Percentiles rank a stretch among this genome's conserved stretches.
These are phyloP conservation scores for Maudiozyma turicensis DNA, from an alignment of 805 yeast genomes.

Conservation along the genomic window DNA sequence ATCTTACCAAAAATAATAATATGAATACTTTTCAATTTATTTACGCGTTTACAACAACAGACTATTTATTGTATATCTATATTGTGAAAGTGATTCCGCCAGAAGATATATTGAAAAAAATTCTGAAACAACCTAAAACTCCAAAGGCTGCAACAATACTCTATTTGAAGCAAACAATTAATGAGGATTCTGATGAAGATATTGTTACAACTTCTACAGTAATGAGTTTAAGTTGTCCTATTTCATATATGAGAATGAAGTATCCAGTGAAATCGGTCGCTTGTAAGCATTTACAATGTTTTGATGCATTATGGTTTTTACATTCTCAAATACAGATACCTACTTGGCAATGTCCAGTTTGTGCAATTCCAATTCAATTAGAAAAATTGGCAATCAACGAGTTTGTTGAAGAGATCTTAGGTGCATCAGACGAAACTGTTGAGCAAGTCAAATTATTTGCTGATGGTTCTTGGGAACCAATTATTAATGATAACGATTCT, in stretches of 20 bases:
- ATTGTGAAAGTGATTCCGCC: constrained; percentile 43
- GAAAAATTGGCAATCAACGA: constrained; percentile 65
- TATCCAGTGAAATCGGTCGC: constrained; percentile 60
- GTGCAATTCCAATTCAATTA: constrained; percentile 43
- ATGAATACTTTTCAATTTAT: constrained; percentile 40
- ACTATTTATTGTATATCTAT: constrained; percentile 45
- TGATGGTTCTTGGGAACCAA: constrained; percentile 65
- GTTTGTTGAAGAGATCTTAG: constrained; percentile 56
- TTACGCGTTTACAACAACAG: constrained; percentile 48
- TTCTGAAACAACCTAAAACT: constrained; percentile 43
- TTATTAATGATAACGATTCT: constrained; percentile 10
- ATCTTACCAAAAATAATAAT: constrained; percentile 25
- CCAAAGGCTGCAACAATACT: constrained; percentile 40
- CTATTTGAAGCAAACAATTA: constrained; percentile 15
- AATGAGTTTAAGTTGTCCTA: constrained; percentile 67
- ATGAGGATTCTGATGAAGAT: constrained; percentile 49
- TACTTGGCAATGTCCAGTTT: constrained; percentile 83
- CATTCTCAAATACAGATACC: constrained; percentile 71
- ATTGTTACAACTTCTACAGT: constrained; percentile 55
- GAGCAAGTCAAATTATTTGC: constrained; percentile 59
- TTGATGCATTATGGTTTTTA: constrained; percentile 69
- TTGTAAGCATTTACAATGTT: constrained; percentile 84
- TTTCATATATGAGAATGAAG: constrained; percentile 58
- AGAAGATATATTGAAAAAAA: constrained; percentile 32
- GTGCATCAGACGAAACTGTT: constrained; percentile 40